These are phyloP conservation scores for Herpetomonas tarakana DNA, from an alignment of 208 protist species.

Conservation along the genomic window DNA sequence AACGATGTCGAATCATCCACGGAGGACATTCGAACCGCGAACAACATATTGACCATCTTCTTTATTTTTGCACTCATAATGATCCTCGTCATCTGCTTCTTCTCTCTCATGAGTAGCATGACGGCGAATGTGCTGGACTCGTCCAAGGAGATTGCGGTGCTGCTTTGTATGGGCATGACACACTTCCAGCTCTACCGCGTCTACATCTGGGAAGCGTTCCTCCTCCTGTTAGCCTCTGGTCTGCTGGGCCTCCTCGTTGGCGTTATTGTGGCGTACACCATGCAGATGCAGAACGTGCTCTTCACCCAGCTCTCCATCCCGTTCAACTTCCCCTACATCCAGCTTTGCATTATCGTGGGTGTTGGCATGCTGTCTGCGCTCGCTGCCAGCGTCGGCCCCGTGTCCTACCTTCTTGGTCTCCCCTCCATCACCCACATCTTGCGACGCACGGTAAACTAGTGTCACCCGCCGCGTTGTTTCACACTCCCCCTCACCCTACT, in stretches of 20 bases:
- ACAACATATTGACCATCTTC: conserved; percentile 61
- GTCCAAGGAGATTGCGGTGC: conserved; percentile 95
- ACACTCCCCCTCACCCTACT: no score
- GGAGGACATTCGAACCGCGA: conserved; percentile 20
- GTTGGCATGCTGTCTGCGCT: conserved; percentile 49
- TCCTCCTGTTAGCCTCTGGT: conserved; percentile 89
- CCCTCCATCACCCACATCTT: conserved; percentile 75
- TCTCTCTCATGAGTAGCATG: conserved; percentile 82
- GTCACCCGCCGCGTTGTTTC: no score
- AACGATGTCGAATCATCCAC: conserved; percentile 13
- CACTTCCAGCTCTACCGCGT: conserved; percentile 80
- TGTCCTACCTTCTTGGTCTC: conserved; percentile 36
- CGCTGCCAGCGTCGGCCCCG: conserved; percentile 54
- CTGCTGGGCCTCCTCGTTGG: conserved; percentile 92
- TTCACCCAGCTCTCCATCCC: conserved; percentile 90
- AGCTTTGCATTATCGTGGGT: conserved; percentile 45
- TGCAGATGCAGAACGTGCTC: conserved; percentile 88
- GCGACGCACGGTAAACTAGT: conserved; percentile 28
- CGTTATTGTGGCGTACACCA: conserved; percentile 83
- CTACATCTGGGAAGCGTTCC: conserved; percentile 95
- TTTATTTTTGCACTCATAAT: conserved; percentile 74
- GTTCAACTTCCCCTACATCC: conserved; percentile 88
- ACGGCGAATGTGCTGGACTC: conserved; percentile 85
- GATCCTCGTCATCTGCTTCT: conserved; percentile 93
- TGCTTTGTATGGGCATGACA: conserved; percentile 88